A percentile compares a stretch with the other conserved stretches of the same genome.
These are phyloP conservation scores for Fusarium incarnatum DNA, from an alignment of 2,329 filamentous ascomycete genomes.

Conservation along the genomic window DNA sequence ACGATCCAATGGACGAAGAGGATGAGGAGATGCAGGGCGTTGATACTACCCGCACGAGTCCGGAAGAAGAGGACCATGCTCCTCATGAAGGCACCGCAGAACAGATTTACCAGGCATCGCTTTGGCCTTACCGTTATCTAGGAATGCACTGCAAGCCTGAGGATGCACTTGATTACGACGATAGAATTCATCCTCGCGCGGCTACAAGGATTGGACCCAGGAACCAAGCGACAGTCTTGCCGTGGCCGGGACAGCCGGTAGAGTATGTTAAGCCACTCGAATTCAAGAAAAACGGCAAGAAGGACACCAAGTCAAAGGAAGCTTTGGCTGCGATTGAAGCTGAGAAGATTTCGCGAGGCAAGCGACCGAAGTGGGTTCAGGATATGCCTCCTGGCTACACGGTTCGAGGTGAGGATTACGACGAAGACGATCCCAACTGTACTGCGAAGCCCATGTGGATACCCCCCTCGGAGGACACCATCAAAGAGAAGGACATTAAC, in stretches of 20 bases:
- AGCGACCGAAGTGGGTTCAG: constrained; percentile 91
- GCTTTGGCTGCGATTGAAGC: constrained; percentile 82
- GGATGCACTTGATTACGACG: constrained; percentile 95
- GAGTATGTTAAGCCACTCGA: constrained; percentile 90
- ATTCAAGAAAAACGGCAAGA: constrained; percentile 84
- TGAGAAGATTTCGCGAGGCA: constrained; percentile 82
- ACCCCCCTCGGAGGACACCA: constrained; percentile 70
- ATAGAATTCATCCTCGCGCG: constrained; percentile 95
- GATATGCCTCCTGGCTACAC: constrained; percentile 91
- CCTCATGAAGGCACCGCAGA: constrained; percentile 77
- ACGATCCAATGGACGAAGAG: constrained; percentile 74
- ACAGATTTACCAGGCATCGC: constrained; percentile 89
- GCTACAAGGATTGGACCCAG: constrained; percentile 91
- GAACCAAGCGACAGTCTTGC: constrained; percentile 86
- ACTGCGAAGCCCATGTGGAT: constrained; percentile 84
- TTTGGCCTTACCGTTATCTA: constrained; percentile 96
- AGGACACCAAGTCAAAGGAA: constrained; percentile 84
- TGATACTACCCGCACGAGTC: constrained; percentile 72
- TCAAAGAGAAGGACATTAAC: constrained; percentile 71
- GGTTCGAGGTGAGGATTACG: constrained; percentile 81
- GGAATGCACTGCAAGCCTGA: constrained; percentile 96
- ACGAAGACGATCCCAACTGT: constrained; percentile 76
- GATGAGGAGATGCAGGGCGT: constrained; percentile 72
- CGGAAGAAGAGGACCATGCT: constrained; percentile 66
- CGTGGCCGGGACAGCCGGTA: constrained; percentile 90